Conservation (phyloP, 2,329 filamentous ascomycete genomes). For the Diaporthe nobilis region DNA sequence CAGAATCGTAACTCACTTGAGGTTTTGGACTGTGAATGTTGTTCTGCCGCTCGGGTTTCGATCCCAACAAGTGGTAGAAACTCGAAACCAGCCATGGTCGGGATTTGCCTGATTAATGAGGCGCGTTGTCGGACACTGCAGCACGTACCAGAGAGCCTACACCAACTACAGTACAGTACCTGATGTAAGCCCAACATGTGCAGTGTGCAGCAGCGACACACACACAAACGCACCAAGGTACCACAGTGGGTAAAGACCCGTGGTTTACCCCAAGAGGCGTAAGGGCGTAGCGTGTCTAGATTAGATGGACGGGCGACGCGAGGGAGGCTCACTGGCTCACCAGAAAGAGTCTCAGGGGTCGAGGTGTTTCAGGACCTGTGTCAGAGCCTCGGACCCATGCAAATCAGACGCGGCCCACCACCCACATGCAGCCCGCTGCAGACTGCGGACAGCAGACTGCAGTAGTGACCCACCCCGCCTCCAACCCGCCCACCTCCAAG, state of each 20-base stretch:
- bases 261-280: constrained; percentile 23
- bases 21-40: neutral
- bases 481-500: neutral
- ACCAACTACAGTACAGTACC: neutral
- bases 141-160: neutral
- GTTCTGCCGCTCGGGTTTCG: constrained; percentile 6
- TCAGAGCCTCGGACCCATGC: constrained; percentile 36
- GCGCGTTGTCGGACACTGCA: neutral
- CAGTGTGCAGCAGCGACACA: neutral
- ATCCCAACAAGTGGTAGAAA: constrained; percentile 1
- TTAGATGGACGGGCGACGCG: constrained; percentile 31
- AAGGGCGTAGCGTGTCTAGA: constrained; percentile 25
- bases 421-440: constrained; percentile 24
- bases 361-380: constrained; percentile 35
- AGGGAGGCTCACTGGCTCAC: constrained; percentile 28
- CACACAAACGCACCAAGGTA: neutral
- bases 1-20: neutral
- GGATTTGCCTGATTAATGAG: constrained; percentile 9
- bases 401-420: constrained; percentile 32
- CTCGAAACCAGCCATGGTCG: constrained; percentile 16
- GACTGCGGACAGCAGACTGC: neutral
- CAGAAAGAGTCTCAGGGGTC: constrained; percentile 29
- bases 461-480: constrained; percentile 9
- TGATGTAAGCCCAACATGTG: neutral
- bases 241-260: constrained; percentile 11